Percentiles rank a stretch among this genome's conserved stretches.
Evolutionary conservation across 2,329 filamentous ascomycete species (phyloP).

Genomic region (Sporothrix curviconia): DNA sequence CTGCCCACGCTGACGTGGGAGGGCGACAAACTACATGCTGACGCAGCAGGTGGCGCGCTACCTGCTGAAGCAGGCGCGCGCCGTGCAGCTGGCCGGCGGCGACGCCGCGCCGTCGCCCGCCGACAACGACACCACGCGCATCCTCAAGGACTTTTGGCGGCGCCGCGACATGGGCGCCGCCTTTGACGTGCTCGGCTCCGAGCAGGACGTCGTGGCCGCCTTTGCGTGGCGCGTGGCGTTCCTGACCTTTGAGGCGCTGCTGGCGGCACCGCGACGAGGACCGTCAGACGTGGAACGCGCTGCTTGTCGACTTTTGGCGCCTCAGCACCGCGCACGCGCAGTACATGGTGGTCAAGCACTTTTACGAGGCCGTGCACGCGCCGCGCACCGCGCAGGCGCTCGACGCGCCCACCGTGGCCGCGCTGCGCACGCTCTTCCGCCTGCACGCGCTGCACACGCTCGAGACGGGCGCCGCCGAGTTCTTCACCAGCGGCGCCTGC

Average conservation of each 20-base stretch:
- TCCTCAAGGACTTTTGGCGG: constrained; percentile 58
- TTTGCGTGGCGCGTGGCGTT: constrained; percentile 71
- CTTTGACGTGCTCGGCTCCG: constrained; percentile 59
- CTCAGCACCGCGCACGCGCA: constrained; percentile 69
- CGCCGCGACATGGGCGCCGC: constrained; percentile 65
- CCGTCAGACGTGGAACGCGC: constrained; percentile 70
- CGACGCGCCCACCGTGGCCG: constrained; percentile 47
- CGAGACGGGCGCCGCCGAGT: constrained; percentile 59
- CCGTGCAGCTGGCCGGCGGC: constrained; percentile 58
- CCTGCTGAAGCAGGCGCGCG: constrained; percentile 67
- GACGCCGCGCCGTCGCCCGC: constrained; percentile 29
- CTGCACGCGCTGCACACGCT: constrained; percentile 63
- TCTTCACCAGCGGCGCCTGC: constrained; percentile 11
- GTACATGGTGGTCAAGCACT: constrained; percentile 73
- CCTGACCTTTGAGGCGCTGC: constrained; percentile 69
- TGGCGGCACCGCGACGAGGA: constrained; percentile 66
- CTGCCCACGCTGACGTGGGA: constrained; percentile 66
- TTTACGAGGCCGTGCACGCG: constrained; percentile 41
- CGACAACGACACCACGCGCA: constrained; percentile 55
- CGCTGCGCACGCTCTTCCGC: constrained; percentile 72
- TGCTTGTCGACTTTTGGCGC: constrained; percentile 72
- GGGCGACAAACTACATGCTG: constrained; percentile 77
- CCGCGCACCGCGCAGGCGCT: constrained; percentile 46
- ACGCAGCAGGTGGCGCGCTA: constrained; percentile 74
- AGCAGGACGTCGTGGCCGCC: constrained; percentile 64